Percentiles rank a stretch among this genome's conserved stretches.
Conservation (phyloP, 176 grass and related monocot genomes). For the Rhipidocladum racemiflorum region DNA sequence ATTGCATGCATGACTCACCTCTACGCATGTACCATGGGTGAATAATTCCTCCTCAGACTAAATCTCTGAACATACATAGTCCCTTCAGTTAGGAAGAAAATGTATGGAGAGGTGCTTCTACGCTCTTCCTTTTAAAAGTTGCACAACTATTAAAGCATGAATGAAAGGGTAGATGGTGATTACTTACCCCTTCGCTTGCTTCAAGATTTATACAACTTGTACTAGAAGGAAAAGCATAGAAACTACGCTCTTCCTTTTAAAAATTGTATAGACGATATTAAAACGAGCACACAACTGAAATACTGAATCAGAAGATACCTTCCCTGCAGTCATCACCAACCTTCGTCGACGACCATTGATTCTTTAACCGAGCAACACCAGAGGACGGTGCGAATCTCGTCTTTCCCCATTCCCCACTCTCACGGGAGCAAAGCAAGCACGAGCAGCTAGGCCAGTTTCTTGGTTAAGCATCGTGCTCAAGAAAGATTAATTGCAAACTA, state of each 20-base stretch:
- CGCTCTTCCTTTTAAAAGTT: too few relatives aligned
- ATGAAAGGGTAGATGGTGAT: too few relatives aligned
- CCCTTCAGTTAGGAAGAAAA: not conserved
- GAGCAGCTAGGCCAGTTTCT: not conserved
- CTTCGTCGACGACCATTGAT: not conserved
- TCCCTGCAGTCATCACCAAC: not conserved
- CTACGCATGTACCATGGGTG: not conserved
- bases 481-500: not conserved
- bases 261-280: not conserved
- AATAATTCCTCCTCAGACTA: not conserved
- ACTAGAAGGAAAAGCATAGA: too few relatives aligned
- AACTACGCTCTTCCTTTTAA: too few relatives aligned
- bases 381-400: too few relatives aligned
- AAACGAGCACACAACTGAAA: too few relatives aligned
- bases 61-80: not conserved
- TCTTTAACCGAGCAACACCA: not conserved
- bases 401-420: not conserved
- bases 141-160: too few relatives aligned
- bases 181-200: too few relatives aligned
- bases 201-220: too few relatives aligned
- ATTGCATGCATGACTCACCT: not conserved
- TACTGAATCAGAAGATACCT: not conserved
- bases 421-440: slow-evolving; percentile 13
- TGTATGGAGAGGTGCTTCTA: too few relatives aligned
- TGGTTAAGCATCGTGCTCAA: not conserved